phyloP scores from a whole-genome alignment of 2,329 filamentous ascomycete genomes.

The Fusarium annulatum region DNA sequence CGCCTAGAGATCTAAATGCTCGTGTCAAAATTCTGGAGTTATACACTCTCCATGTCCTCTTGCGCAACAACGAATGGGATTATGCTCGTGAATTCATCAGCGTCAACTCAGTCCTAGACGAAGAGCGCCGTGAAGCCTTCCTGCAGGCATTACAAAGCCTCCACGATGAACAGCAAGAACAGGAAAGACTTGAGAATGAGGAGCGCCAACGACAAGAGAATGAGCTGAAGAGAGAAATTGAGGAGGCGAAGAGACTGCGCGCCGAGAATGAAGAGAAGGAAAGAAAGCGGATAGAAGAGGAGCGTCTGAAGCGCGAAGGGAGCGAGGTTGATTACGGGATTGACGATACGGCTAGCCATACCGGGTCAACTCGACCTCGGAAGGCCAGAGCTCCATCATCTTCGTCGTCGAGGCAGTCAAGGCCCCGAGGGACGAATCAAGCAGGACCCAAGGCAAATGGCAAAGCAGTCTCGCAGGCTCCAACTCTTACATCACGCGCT shows the following conservation, averaged over 20 bases:
- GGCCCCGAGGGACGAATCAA: conserved; percentile 33
- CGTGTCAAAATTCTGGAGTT: conserved; percentile 93
- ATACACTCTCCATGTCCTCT: conserved; percentile 94
- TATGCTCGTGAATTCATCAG: conserved; percentile 92
- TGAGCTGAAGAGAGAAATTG: conserved; percentile 64
- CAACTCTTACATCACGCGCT: conserved; percentile 60
- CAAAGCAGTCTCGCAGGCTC: conserved; percentile 45
- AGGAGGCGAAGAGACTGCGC: conserved; percentile 65
- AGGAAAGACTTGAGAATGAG: conserved; percentile 73
- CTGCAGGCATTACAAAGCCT: conserved; percentile 85
- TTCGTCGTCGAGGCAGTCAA: conserved; percentile 48
- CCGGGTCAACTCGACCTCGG: conserved; percentile 50
- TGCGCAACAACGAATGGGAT: conserved; percentile 94
- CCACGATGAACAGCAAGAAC: conserved; percentile 82
- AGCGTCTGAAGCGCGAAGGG: conserved; percentile 60
- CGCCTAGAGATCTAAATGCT: conserved; percentile 84
- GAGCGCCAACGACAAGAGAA: conserved; percentile 68
- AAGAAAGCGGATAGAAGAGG: conserved; percentile 63
- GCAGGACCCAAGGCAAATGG: conserved; percentile 39
- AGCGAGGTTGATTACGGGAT: conserved; percentile 78
- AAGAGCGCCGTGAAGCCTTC: conserved; percentile 90
- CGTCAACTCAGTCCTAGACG: conserved; percentile 87
- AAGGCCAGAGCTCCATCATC: conserved; percentile 48
- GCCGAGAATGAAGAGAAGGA: conserved; percentile 70
- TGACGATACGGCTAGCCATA: conserved; percentile 62